Percentiles rank a stretch among this genome's conserved stretches.
These are phyloP conservation scores for Crithidia acanthocephali DNA, from an alignment of 208 protist genomes.

Conservation along the genomic window DNA sequence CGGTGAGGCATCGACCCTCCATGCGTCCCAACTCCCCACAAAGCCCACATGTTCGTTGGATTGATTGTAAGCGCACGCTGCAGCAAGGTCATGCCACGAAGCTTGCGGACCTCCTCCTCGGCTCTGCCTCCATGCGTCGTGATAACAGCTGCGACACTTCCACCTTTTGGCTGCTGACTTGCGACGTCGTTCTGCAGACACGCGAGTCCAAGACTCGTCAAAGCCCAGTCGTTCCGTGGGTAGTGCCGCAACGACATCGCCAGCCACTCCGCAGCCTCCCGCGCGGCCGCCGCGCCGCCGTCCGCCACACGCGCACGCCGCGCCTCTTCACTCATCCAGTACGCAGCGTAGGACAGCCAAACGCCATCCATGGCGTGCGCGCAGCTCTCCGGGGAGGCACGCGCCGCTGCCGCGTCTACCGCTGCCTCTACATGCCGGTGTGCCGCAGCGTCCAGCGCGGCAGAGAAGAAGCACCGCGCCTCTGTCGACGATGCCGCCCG, in stretches of 20 bases:
- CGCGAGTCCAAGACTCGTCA: slow-evolving; percentile 40
- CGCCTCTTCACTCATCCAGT: slow-evolving; percentile 40
- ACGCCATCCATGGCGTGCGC: slow-evolving; percentile 27
- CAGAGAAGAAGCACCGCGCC: slow-evolving; percentile 10
- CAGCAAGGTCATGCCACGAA: slow-evolving; percentile 33
- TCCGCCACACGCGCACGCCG: not conserved
- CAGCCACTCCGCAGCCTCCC: slow-evolving; percentile 17
- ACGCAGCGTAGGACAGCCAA: slow-evolving; percentile 45
- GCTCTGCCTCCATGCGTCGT: too few species aligned
- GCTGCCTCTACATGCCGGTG: not conserved
- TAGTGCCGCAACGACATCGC: slow-evolving; percentile 22
- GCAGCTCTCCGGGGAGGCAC: slow-evolving; percentile 5
- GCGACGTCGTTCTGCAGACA: slow-evolving; percentile 1
- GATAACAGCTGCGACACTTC: too few species aligned
- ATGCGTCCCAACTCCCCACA: slow-evolving; percentile 44
- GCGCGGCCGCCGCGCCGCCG: not conserved
- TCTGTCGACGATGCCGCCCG: not conserved
- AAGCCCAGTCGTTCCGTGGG: slow-evolving; percentile 52
- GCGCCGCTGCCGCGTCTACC: not conserved
- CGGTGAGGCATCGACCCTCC: slow-evolving; percentile 23
- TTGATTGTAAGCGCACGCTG: slow-evolving; percentile 45
- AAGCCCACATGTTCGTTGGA: slow-evolving; percentile 49
- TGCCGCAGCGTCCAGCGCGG: slow-evolving; percentile 6
- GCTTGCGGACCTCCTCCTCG: not conserved
- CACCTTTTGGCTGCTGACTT: too few species aligned